Base-by-base conservation (phyloP, 371 early-diverging fungal species). In the Coemansia sp. region DNA sequence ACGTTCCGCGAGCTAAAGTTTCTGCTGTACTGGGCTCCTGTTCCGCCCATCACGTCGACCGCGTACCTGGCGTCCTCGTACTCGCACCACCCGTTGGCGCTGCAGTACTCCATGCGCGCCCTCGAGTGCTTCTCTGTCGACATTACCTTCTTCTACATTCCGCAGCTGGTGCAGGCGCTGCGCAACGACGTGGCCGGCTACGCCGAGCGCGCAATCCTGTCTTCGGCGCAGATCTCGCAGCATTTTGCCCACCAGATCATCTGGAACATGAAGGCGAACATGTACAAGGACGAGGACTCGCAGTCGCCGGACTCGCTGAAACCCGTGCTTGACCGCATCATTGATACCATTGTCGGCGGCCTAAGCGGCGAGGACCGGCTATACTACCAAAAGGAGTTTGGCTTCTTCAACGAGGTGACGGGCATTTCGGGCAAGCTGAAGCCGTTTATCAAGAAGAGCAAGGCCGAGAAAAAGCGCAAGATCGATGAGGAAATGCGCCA, bases 191-290 rank as follows among this genome's bases (percentile, higher is more conserved):
- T 77, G 3, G 68, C 83, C 67, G 93, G 99, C 16, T 98, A 96
- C 68, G 89, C 93, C 5, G 95, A 96, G 77, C 86, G 88, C 52
- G 96, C 90, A 62, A 94, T 99, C 34, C 78, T 99, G 78, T 87
- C 90, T 40, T 92, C 99, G 0, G 98, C 94, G 1, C 86, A 86
- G 62, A 87, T 88, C 1, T 94, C 95, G 6, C 98, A 95, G 72
- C 82, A 93, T 36, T 99, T 99, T 84, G 93, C 98, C 4, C 99
- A 99, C 79, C 98, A 99, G 79, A 95, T 99, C 53, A 97, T 99
- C 51, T 99, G 99, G 99, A 99, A 99, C 76, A 97, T 99, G 95
- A 90, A 95, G 42, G 99, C 99, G 49, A 99, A 99, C 81, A 87
- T 91, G 89, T 97, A 66, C 85, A 90, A 86, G 81, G 93, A 93